phyloP scores from a whole-genome alignment of 2,329 filamentous ascomycete genomes.

The Orbilia quercus region DNA sequence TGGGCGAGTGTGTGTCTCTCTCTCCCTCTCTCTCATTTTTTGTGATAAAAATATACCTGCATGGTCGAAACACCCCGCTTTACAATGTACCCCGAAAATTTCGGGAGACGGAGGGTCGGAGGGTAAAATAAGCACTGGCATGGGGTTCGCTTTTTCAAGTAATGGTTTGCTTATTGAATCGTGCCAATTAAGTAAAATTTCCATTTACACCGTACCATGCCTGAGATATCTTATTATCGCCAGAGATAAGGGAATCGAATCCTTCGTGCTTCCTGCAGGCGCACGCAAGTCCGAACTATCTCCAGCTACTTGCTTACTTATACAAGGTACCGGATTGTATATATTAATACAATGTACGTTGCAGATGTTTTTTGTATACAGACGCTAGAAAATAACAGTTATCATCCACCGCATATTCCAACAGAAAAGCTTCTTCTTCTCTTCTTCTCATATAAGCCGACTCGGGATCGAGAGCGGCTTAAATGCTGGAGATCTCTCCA shows the following conservation, averaged over 20 bases:
- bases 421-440: neutral
- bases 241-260: conserved; percentile 10
- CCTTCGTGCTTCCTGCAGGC: neutral
- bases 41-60: conserved; percentile 26
- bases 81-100: conserved; percentile 36
- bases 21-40: neutral
- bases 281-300: neutral
- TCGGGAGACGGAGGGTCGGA: conserved; percentile 25
- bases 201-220: neutral
- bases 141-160: conserved; percentile 25
- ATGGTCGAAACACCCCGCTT: conserved; percentile 23
- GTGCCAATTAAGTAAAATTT: conserved; percentile 42
- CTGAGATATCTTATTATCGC: neutral
- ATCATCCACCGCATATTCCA: too few species aligned
- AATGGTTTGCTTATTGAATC: conserved; percentile 54
- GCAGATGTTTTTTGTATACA: neutral
- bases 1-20: too few species aligned
- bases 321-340: too few species aligned
- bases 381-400: too few species aligned
- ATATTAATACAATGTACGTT: conserved; percentile 7
- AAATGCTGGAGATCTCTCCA: conserved; percentile 19
- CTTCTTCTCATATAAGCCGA: conserved; percentile 25
- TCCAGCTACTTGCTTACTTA: conserved; percentile 2
- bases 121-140: neutral
- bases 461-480: conserved; percentile 25